Percentiles rank a stretch among this genome's conserved stretches.
Evolutionary conservation across 2,329 filamentous ascomycete genomes (phyloP).

Genomic region (Trichoderma afroharzianum): DNA sequence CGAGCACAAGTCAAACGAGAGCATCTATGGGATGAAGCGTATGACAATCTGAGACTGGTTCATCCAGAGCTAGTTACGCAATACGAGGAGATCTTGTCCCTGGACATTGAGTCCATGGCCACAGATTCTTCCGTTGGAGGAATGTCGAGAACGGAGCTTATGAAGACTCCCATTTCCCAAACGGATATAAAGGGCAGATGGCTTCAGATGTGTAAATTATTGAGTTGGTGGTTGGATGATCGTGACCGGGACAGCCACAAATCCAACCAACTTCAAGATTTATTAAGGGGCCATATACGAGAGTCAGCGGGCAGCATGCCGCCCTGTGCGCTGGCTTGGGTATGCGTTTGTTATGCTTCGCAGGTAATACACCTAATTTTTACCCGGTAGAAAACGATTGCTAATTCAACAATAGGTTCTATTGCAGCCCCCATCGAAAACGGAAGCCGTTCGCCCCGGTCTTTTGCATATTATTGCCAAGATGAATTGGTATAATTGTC

Average conservation of each 20-base stretch:
- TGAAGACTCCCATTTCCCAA: background rate
- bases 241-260: background rate
- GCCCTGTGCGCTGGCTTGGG: background rate
- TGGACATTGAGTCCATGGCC: no score
- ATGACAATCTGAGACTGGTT: no score
- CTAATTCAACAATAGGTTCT: background rate
- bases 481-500: background rate
- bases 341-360: background rate
- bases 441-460: background rate
- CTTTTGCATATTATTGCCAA: background rate
- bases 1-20: no score
- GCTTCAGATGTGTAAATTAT: background rate
- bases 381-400: background rate
- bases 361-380: background rate
- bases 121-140: no score
- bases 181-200: background rate
- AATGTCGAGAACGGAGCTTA: background rate
- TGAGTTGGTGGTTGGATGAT: background rate
- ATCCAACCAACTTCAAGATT: background rate
- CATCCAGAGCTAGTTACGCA: no score
- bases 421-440: background rate
- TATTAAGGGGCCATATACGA: background rate
- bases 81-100: no score
- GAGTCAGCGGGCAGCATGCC: background rate
- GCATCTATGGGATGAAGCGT: no score